Conservation (phyloP, 805 yeast species). For the Peterozyma toletana region DNA sequence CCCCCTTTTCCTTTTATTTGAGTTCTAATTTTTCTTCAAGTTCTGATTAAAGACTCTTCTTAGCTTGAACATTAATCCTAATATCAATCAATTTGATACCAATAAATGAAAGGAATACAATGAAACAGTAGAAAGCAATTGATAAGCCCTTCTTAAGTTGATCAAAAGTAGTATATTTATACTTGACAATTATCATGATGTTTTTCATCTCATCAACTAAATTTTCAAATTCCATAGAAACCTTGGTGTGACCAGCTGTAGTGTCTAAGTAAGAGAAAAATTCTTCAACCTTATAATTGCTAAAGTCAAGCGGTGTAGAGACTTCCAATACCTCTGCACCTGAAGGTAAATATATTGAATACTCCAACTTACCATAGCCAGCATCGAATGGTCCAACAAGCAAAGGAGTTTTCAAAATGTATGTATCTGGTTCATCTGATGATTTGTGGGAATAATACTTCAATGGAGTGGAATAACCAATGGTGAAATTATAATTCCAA, state of each 20-base stretch:
- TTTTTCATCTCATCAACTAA: constrained; percentile 61
- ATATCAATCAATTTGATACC: constrained; percentile 6
- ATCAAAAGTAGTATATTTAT: constrained; percentile 47
- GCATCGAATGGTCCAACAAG: constrained; percentile 66
- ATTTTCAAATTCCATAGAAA: constrained; percentile 51
- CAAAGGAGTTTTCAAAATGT: constrained; percentile 61
- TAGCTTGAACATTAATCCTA: neutral
- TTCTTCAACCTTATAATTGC: constrained; percentile 21
- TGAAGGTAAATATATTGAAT: constrained; percentile 78
- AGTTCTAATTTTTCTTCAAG: no score
- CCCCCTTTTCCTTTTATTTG: no score
- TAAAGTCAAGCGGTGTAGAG: constrained; percentile 44
- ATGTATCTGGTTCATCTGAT: constrained; percentile 31
- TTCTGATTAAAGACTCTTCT: neutral
- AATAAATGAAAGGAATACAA: constrained; percentile 35
- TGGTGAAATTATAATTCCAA: constrained; percentile 91
- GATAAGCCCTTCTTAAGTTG: constrained; percentile 60
- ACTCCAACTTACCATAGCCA: constrained; percentile 51
- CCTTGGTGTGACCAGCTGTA: constrained; percentile 69
- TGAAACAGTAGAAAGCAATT: constrained; percentile 54
- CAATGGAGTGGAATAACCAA: constrained; percentile 81
- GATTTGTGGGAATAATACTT: constrained; percentile 40
- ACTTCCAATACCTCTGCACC: constrained; percentile 59
- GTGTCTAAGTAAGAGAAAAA: constrained; percentile 61
- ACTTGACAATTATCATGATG: constrained; percentile 52